A percentile compares a stretch with the other conserved stretches of the same genome.
phyloP scores from a whole-genome alignment of 1,284 basidiomycete genomes.

The Heterobasidion irregulare region DNA sequence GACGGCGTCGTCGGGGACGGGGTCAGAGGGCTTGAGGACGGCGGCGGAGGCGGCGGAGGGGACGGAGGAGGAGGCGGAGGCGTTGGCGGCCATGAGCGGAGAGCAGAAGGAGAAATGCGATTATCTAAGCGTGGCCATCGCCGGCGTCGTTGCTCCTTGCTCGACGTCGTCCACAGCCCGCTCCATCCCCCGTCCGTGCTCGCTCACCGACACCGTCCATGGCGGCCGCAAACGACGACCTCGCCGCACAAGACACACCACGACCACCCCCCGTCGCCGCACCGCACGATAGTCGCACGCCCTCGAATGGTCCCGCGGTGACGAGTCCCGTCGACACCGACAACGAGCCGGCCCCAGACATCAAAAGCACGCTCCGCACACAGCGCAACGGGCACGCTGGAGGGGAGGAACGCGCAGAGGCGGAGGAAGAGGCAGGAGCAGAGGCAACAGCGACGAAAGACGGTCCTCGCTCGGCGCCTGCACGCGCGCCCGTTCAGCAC shows the following conservation, averaged over 20 bases:
- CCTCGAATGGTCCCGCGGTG: not conserved
- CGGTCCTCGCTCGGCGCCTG: too few relatives aligned
- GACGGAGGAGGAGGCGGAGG: conserved; percentile 18
- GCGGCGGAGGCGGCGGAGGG: conserved; percentile 59
- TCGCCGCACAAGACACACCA: not conserved
- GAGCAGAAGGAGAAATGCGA: not conserved
- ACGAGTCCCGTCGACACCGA: not conserved
- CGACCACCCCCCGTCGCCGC: not conserved
- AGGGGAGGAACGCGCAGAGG: not conserved
- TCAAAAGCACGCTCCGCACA: not conserved
- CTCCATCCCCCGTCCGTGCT: not conserved
- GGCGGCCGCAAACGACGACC: not conserved
- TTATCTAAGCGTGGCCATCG: not conserved
- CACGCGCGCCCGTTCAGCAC: not conserved
- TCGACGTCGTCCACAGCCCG: not conserved
- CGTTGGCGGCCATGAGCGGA: not conserved
- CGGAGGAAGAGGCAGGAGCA: not conserved
- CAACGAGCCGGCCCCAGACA: not conserved
- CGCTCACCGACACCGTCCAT: not conserved
- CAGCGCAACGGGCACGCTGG: not conserved
- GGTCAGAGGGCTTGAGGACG: conserved; percentile 73
- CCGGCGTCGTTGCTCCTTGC: not conserved
- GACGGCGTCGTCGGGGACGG: conserved; percentile 63
- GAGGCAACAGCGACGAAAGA: not conserved
- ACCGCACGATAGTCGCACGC: not conserved